phyloP scores from a whole-genome alignment of 2,329 filamentous ascomycete species.

The Penicillium crustosum region DNA sequence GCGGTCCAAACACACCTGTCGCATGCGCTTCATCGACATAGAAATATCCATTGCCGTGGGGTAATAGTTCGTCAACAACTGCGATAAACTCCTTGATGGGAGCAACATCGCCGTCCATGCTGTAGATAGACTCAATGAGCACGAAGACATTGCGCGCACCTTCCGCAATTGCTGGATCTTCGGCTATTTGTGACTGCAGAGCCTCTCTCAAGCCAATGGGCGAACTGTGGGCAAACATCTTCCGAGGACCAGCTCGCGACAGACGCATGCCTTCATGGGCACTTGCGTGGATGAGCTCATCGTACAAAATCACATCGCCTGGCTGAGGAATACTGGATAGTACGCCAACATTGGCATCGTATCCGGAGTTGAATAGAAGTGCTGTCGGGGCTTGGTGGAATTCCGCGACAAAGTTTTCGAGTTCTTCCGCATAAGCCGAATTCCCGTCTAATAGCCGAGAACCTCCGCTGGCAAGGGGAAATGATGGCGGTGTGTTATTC shows the following conservation, averaged over 20 bases:
- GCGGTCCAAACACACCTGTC: conserved; percentile 51
- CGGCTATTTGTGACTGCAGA: neutral
- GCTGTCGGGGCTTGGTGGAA: conserved; percentile 61
- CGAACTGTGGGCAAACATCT: conserved; percentile 51
- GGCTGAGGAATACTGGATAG: conserved; percentile 61
- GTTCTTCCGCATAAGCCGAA: conserved; percentile 57
- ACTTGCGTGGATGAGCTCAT: conserved; percentile 75
- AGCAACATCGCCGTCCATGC: conserved; percentile 77
- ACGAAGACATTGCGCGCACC: conserved; percentile 61
- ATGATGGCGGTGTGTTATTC: conserved; percentile 31
- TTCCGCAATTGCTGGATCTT: conserved; percentile 33
- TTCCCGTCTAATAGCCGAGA: conserved; percentile 67
- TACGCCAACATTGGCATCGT: conserved; percentile 65
- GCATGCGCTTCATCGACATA: conserved; percentile 59
- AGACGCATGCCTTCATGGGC: conserved; percentile 72
- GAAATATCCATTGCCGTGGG: conserved; percentile 56
- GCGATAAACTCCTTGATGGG: conserved; percentile 62
- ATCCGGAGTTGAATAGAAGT: conserved; percentile 64
- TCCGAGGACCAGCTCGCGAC: conserved; percentile 53
- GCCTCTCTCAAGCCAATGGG: conserved; percentile 1
- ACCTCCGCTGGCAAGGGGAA: conserved; percentile 57
- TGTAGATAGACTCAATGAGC: conserved; percentile 71
- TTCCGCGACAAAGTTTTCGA: conserved; percentile 58
- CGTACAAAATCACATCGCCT: conserved; percentile 66
- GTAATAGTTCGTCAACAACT: conserved; percentile 57